Evolutionary conservation across 2,329 filamentous ascomycete species (phyloP).

Genomic region (Aspergillus puulaauensis): DNA sequence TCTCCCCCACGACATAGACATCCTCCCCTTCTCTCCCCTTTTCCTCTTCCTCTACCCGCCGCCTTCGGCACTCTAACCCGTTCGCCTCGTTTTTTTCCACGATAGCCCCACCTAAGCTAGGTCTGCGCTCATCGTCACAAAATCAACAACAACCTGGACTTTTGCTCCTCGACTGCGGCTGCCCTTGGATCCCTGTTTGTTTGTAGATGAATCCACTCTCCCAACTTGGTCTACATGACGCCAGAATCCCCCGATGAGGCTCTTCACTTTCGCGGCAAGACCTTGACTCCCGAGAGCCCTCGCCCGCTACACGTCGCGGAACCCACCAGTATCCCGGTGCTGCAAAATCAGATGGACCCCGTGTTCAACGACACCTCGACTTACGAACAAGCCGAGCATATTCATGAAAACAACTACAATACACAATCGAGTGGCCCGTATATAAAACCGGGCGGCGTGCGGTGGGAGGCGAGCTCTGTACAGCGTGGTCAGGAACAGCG

Average conservation of each 20-base stretch:
- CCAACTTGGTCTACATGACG: constrained; percentile 52
- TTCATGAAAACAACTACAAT: constrained; percentile 20
- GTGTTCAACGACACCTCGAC: constrained; percentile 67
- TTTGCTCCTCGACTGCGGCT: constrained; percentile 8
- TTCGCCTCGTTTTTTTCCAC: constrained; percentile 30
- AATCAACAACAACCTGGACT: constrained; percentile 27
- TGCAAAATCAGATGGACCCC: constrained; percentile 71
- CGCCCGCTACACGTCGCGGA: constrained; percentile 68
- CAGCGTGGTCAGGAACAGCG: constrained; percentile 19
- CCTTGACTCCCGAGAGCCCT: constrained; percentile 68
- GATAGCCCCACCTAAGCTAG: constrained; percentile 40
- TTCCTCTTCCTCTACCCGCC: constrained; percentile 5
- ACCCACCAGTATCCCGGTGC: constrained; percentile 67
- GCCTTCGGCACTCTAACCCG: constrained; percentile 19
- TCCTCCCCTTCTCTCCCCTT: background rate
- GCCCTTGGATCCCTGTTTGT: constrained; percentile 13
- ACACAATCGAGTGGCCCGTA: constrained; percentile 16
- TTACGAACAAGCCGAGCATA: constrained; percentile 47
- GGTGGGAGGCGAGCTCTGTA: constrained; percentile 14
- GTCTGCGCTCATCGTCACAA: constrained; percentile 29
- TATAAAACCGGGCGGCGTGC: constrained; percentile 14
- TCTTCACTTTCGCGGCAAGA: constrained; percentile 63
- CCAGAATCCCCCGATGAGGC: constrained; percentile 50
- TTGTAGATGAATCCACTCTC: constrained; percentile 43
- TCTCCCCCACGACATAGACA: background rate